These are phyloP conservation scores for Phlebiopsis flavidoalba DNA, from an alignment of 768 basidiomycete genomes.

Conservation along the genomic window DNA sequence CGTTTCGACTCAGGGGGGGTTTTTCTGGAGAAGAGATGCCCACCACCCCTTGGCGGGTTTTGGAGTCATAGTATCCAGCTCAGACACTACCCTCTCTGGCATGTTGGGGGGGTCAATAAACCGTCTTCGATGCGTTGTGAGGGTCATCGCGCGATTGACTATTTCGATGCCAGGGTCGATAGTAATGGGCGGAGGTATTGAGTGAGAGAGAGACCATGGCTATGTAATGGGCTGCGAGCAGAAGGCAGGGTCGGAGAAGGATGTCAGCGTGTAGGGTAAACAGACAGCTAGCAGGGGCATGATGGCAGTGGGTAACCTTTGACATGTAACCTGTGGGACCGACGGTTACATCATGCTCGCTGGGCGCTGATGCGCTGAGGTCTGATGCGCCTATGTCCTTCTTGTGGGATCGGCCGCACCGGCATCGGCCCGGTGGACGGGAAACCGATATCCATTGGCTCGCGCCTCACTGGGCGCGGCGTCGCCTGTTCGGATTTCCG, in stretches of 20 bases:
- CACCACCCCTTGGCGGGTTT: conserved; percentile 4
- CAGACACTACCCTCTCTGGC: conserved; percentile 53
- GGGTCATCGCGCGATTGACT: conserved; percentile 15
- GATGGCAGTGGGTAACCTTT: not conserved
- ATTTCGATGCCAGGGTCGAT: not conserved
- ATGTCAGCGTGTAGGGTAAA: not conserved
- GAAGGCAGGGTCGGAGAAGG: not conserved
- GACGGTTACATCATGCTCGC: not conserved
- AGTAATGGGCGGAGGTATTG: conserved; percentile 11
- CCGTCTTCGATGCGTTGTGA: conserved; percentile 45
- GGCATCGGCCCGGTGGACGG: no score
- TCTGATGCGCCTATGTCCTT: not conserved
- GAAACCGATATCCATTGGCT: no score
- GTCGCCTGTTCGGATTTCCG: no score
- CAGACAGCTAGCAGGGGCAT: not conserved
- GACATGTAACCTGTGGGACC: not conserved
- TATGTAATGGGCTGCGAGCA: not conserved
- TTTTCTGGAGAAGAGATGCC: conserved; percentile 8
- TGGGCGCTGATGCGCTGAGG: not conserved
- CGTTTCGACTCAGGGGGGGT: conserved; percentile 25
- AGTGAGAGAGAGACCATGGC: conserved; percentile 6
- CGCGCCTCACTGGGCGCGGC: no score
- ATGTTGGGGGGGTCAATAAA: conserved; percentile 78
- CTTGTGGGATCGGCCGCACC: not conserved
- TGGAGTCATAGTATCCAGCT: conserved; percentile 22